These are phyloP conservation scores for Penicillium pancosmium DNA, from an alignment of 495 filamentous ascomycete species.

Conservation along the genomic window DNA sequence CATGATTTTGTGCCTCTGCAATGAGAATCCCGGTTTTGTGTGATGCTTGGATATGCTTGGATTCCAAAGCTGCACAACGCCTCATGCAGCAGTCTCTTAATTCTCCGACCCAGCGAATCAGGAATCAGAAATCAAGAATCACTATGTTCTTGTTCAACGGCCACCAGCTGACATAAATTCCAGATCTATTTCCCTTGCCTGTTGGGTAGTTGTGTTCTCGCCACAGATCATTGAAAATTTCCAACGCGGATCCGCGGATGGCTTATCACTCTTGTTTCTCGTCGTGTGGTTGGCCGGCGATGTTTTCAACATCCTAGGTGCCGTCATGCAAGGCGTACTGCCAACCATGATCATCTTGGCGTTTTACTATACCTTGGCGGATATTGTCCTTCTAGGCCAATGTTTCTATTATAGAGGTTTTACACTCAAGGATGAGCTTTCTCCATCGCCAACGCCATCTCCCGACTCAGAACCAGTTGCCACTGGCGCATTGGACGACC, in stretches of 20 bases:
- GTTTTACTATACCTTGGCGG: constrained; percentile 92
- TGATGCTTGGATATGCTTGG: background rate
- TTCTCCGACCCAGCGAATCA: constrained; percentile 1
- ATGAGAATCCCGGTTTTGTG: background rate
- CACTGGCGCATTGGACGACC: constrained; percentile 16
- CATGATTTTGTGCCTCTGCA: background rate
- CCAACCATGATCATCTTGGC: constrained; percentile 97
- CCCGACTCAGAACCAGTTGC: constrained; percentile 13
- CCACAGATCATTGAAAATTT: constrained; percentile 98
- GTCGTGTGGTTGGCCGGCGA: constrained; percentile 90
- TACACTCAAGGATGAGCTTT: constrained; percentile 61
- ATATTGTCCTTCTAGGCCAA: constrained; percentile 83
- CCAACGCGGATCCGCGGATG: constrained; percentile 81
- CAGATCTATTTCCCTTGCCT: constrained; percentile 92
- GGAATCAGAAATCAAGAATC: background rate
- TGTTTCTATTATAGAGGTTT: constrained; percentile 95
- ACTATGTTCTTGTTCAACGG: background rate
- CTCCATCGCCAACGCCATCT: constrained; percentile 19
- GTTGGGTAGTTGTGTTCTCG: constrained; percentile 97
- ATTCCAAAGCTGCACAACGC: constrained; percentile 4
- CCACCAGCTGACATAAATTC: background rate
- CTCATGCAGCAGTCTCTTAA: background rate
- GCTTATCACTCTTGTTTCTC: constrained; percentile 86
- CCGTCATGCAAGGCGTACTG: constrained; percentile 88
- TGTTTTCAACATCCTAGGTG: constrained; percentile 95